Evolutionary conservation across 1,139 yeast genomes (phyloP).

Genomic region (Pichia sp.): DNA sequence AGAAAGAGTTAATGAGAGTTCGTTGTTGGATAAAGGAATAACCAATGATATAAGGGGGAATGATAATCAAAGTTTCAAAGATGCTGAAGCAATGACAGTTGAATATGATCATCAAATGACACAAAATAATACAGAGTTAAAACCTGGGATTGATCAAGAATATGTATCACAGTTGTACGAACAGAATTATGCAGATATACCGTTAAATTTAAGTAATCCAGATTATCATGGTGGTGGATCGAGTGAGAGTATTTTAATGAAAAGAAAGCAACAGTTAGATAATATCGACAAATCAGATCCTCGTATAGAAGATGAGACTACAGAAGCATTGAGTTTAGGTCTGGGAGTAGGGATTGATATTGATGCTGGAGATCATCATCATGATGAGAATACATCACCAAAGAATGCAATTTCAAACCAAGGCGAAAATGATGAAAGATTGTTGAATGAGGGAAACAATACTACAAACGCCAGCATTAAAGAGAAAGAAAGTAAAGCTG

Average conservation of each 20-base stretch:
- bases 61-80: neutral
- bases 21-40: slow-evolving; percentile 22
- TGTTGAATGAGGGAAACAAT: too few relatives aligned
- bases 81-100: neutral
- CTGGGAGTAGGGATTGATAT: neutral
- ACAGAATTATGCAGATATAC: slow-evolving; percentile 24
- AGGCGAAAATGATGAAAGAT: too few relatives aligned
- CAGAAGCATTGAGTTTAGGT: neutral
- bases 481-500: too few relatives aligned
- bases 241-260: slow-evolving; percentile 4
- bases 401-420: too few relatives aligned
- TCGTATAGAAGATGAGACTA: neutral
- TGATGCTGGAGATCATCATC: neutral
- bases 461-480: too few relatives aligned
- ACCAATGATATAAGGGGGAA: slow-evolving; percentile 12
- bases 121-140: neutral
- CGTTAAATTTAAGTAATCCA: slow-evolving; percentile 19
- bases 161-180: slow-evolving; percentile 27
- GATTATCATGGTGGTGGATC: slow-evolving; percentile 22
- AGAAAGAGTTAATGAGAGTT: slow-evolving; percentile 17
- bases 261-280: slow-evolving; percentile 1
- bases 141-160: slow-evolving; percentile 12
- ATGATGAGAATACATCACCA: neutral
- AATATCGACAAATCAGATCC: neutral
- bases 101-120: neutral